Percentiles rank a stretch among this genome's conserved stretches.
Evolutionary conservation across 1,284 basidiomycete species (phyloP).

Genomic region (Erythrobasidium hasegawianum): DNA sequence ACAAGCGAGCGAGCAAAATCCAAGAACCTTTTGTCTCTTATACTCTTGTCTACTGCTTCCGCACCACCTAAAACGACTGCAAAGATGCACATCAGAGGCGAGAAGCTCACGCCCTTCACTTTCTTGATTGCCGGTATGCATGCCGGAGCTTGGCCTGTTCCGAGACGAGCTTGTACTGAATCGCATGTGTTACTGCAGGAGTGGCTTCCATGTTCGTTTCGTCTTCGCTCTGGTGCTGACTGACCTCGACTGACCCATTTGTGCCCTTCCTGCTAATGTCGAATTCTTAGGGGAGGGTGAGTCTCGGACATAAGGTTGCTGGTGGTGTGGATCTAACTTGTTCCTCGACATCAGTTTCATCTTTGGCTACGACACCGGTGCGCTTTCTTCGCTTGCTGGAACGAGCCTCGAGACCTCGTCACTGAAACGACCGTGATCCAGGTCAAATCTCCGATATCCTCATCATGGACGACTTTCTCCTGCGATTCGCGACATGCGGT

Average conservation of each 20-base stretch:
- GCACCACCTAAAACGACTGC: too few relatives aligned
- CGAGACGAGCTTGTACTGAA: too few relatives aligned
- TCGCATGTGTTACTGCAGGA: too few relatives aligned
- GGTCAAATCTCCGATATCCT: slow-evolving; percentile 36
- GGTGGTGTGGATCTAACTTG: background rate
- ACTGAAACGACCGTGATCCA: too few relatives aligned
- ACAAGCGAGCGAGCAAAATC: too few relatives aligned
- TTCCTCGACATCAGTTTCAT: slow-evolving; percentile 22
- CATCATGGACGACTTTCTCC: slow-evolving; percentile 64
- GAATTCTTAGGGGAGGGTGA: background rate
- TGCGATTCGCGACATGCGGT: slow-evolving; percentile 61
- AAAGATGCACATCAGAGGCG: slow-evolving; percentile 36
- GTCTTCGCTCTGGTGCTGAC: background rate
- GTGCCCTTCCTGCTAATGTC: too few relatives aligned
- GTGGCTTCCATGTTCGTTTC: slow-evolving; percentile 33
- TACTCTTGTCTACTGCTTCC: too few relatives aligned
- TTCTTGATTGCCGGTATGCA: slow-evolving; percentile 21
- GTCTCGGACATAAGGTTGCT: too few relatives aligned
- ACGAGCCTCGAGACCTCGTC: too few relatives aligned
- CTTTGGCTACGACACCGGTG: slow-evolving; percentile 37
- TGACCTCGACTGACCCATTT: background rate
- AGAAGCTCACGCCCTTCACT: slow-evolving; percentile 31
- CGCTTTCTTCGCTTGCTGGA: too few relatives aligned
- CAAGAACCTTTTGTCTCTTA: too few relatives aligned
- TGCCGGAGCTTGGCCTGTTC: too few relatives aligned